phyloP scores from a whole-genome alignment of 768 basidiomycete species.

The Hortiboletus campestris region DNA sequence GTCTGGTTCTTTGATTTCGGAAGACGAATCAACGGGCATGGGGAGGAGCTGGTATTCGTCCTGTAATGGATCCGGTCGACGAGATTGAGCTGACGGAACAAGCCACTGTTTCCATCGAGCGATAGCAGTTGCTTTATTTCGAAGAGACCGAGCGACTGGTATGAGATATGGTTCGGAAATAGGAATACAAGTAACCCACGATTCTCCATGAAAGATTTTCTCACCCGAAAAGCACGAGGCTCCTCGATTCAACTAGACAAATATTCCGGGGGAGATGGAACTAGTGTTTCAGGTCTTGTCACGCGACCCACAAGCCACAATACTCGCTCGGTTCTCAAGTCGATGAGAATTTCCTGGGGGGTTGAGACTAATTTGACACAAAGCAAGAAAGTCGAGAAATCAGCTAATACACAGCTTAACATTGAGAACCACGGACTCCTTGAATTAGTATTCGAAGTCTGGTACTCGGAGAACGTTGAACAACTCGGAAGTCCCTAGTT shows the following conservation, averaged over 20 bases:
- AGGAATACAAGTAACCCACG: constrained; percentile 5
- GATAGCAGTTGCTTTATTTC: constrained; percentile 7
- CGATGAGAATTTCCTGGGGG: neutral
- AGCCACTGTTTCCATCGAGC: constrained; percentile 20
- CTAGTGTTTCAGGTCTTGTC: neutral
- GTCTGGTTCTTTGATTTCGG: constrained; percentile 4
- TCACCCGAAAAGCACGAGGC: neutral
- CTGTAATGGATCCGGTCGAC: constrained; percentile 12
- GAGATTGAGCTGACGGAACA: neutral
- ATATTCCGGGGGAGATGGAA: neutral
- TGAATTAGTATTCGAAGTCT: neutral
- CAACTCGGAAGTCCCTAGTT: neutral
- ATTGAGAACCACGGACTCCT: neutral
- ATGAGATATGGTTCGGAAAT: neutral
- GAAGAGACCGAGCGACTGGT: neutral
- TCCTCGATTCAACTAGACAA: neutral
- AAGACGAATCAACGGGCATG: constrained; percentile 3
- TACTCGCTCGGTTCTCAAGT: neutral
- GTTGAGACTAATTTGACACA: neutral
- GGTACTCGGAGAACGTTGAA: neutral
- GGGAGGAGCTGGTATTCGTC: constrained; percentile 26
- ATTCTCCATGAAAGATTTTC: constrained; percentile 7
- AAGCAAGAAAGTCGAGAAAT: neutral
- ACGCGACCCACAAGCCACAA: neutral
- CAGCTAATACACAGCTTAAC: neutral